These are phyloP conservation scores for Mortierella sp. DNA, from an alignment of 371 early-diverging fungal species.

Conservation along the genomic window DNA sequence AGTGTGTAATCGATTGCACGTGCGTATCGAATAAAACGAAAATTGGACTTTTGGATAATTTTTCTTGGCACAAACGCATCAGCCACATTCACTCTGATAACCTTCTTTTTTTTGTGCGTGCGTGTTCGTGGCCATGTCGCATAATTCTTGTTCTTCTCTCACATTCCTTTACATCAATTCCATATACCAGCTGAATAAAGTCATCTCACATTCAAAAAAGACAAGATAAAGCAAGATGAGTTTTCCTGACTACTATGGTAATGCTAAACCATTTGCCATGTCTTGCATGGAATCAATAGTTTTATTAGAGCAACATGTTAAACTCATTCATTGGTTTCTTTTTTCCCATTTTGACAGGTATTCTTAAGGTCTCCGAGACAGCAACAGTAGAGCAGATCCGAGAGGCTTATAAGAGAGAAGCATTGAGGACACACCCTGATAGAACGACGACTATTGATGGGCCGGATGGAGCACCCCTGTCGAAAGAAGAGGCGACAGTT, in stretches of 20 bases:
- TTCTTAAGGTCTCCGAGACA: constrained; percentile 33
- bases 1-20: background rate
- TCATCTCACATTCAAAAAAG: too few relatives aligned
- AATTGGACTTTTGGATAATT: constrained; percentile 12
- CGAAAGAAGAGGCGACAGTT: constrained; percentile 56
- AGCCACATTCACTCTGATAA: too few relatives aligned
- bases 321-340: constrained; percentile 8
- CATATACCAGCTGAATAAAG: too few relatives aligned
- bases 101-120: too few relatives aligned
- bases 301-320: background rate
- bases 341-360: constrained; percentile 3
- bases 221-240: constrained; percentile 23
- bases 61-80: constrained; percentile 27
- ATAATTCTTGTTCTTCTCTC: background rate
- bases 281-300: constrained; percentile 22
- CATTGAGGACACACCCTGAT: constrained; percentile 68
- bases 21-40: background rate
- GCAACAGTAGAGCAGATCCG: constrained; percentile 58
- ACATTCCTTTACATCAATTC: background rate
- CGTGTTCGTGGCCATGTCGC: too few relatives aligned
- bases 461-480: constrained; percentile 32
- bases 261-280: too few relatives aligned
- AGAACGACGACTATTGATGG: constrained; percentile 40
- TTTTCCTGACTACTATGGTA: constrained; percentile 63
- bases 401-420: constrained; percentile 67